phyloP scores from a whole-genome alignment of 257 asterid species.

The Solanum ossicruentum region DNA sequence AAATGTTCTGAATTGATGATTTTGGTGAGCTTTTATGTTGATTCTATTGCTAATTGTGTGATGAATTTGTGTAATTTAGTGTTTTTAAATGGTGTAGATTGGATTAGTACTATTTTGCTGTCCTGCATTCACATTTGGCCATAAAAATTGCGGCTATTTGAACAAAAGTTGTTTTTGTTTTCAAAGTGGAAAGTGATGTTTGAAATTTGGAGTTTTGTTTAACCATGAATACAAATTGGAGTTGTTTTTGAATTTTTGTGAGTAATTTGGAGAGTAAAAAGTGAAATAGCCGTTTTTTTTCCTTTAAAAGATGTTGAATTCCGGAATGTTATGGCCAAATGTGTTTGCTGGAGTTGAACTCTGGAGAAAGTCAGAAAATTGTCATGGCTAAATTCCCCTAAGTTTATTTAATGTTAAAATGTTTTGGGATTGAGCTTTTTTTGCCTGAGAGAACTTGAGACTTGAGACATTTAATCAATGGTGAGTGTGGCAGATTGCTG shows the following conservation, averaged over 20 bases:
- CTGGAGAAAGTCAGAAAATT: too few relatives aligned
- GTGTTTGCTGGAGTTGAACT: too few relatives aligned
- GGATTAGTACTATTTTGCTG: not conserved
- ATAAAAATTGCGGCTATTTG: too few relatives aligned
- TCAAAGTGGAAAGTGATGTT: too few relatives aligned
- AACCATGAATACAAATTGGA: too few relatives aligned
- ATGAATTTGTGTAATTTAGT: not conserved
- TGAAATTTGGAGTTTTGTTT: too few relatives aligned
- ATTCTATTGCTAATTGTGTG: not conserved
- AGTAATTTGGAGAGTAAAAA: too few relatives aligned
- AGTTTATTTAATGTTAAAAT: not conserved
- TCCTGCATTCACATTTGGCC: not conserved
- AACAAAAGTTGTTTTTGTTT: too few relatives aligned
- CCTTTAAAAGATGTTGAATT: too few relatives aligned
- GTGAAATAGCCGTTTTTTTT: too few relatives aligned
- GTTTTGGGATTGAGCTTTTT: not conserved
- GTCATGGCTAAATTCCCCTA: not conserved
- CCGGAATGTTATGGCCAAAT: too few relatives aligned
- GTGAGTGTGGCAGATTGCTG: not conserved
- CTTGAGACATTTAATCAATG: not conserved
- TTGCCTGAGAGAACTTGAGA: not conserved
- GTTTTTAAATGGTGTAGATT: not conserved
- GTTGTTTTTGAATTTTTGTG: too few relatives aligned
- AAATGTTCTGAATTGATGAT: not conserved
- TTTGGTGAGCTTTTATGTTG: not conserved